phyloP scores from a whole-genome alignment of 2,329 filamentous ascomycete genomes.

The Hypoxylon sp. region DNA sequence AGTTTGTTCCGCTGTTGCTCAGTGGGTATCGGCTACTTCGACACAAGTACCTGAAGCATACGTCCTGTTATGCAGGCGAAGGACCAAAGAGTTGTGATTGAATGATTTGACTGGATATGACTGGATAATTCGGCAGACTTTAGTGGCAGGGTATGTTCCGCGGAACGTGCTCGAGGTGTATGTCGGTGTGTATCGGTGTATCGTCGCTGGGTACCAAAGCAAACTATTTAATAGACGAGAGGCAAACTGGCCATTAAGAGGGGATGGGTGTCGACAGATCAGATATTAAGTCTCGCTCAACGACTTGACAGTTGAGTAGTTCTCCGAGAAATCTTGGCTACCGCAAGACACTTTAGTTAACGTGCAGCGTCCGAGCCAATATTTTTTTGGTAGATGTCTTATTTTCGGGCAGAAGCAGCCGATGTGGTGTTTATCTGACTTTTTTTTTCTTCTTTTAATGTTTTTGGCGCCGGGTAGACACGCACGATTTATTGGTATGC shows the following conservation, averaged over 20 bases:
- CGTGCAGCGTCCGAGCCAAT: constrained; percentile 26
- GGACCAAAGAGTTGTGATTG: constrained; percentile 30
- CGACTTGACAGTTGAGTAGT: constrained; percentile 36
- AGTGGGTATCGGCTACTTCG: constrained; percentile 42
- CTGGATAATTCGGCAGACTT: constrained; percentile 25
- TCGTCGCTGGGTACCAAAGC: constrained; percentile 33
- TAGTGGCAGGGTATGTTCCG: constrained; percentile 29
- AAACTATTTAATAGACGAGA: constrained; percentile 38
- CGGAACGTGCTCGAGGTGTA: constrained; percentile 34
- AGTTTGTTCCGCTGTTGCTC: constrained; percentile 40
- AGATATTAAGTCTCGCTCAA: constrained; percentile 37
- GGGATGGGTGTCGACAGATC: constrained; percentile 35
- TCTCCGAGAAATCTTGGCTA: constrained; percentile 23
- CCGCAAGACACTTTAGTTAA: constrained; percentile 23
- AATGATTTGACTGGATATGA: constrained; percentile 34
- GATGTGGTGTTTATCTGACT: constrained; percentile 34
- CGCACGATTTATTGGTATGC: constrained; percentile 46
- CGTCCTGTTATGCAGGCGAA: constrained; percentile 40
- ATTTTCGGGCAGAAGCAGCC: constrained; percentile 46
- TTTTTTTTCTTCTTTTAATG: constrained; percentile 28
- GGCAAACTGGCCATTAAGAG: constrained; percentile 37
- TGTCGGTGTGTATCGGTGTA: constrained; percentile 26
- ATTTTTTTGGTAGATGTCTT: constrained; percentile 39
- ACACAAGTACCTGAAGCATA: constrained; percentile 42
- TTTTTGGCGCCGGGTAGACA: constrained; percentile 45